These are phyloP conservation scores for Obba rivulosa DNA, from an alignment of 768 basidiomycete species.

Conservation along the genomic window DNA sequence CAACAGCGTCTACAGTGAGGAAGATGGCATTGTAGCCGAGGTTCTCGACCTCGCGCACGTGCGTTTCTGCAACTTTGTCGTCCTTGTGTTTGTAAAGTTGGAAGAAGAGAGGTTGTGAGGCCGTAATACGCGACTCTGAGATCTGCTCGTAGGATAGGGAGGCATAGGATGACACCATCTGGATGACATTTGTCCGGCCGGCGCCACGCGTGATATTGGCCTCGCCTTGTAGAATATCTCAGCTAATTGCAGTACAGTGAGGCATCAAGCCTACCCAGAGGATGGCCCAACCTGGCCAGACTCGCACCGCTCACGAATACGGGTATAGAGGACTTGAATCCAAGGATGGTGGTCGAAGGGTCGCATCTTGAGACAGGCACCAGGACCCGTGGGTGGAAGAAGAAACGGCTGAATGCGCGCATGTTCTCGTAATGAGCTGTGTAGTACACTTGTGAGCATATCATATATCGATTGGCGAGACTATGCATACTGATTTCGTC, in stretches of 20 bases:
- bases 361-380: constrained; percentile 57
- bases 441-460: neutral
- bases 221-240: constrained; percentile 56
- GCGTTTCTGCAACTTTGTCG: constrained; percentile 57
- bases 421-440: constrained; percentile 63
- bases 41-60: constrained; percentile 64
- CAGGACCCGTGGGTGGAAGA: constrained; percentile 84
- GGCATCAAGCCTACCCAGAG: constrained; percentile 39
- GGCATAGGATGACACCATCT: constrained; percentile 80
- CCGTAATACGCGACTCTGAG: constrained; percentile 45
- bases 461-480: constrained; percentile 5
- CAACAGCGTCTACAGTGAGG: constrained; percentile 85
- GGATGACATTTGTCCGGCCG: constrained; percentile 62
- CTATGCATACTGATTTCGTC: constrained; percentile 68
- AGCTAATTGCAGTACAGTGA: neutral
- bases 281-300: constrained; percentile 83
- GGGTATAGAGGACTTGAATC: constrained; percentile 67
- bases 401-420: constrained; percentile 80
- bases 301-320: constrained; percentile 83
- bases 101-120: constrained; percentile 67
- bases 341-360: constrained; percentile 69
- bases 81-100: constrained; percentile 83
- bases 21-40: constrained; percentile 86
- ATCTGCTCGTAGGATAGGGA: constrained; percentile 64
- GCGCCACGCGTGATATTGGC: constrained; percentile 74